These are phyloP conservation scores for Penicillium sp. DNA, from an alignment of 2,329 filamentous ascomycete genomes.

Conservation along the genomic window DNA sequence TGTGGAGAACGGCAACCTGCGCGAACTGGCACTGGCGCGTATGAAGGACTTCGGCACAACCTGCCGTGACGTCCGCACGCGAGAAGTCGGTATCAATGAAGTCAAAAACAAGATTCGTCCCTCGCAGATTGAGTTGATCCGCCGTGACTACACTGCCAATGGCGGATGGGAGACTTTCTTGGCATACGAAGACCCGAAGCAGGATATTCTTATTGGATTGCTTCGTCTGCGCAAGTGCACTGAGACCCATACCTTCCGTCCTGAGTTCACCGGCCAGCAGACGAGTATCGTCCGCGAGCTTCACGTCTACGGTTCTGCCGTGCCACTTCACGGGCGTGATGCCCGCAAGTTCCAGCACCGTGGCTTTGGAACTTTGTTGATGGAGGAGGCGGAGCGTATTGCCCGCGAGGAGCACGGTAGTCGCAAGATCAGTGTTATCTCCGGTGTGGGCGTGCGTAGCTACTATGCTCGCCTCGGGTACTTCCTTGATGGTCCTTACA, in stretches of 20 bases:
- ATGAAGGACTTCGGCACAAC: conserved; percentile 99
- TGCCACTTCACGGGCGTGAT: conserved; percentile 94
- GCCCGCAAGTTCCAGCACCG: conserved; percentile 98
- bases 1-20: conserved; percentile 94
- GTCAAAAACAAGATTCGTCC: conserved; percentile 98
- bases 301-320: conserved; percentile 94
- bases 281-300: conserved; percentile 91
- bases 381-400: conserved; percentile 97
- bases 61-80: conserved; percentile 91
- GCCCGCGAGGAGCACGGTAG: conserved; percentile 92
- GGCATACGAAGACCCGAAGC: conserved; percentile 96
- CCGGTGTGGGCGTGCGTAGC: conserved; percentile 91
- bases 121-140: conserved; percentile 91
- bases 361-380: conserved; percentile 89
- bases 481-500: conserved; percentile 87
- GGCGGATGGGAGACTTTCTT: conserved; percentile 98
- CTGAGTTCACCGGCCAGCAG: conserved; percentile 79
- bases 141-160: conserved; percentile 91
- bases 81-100: conserved; percentile 97
- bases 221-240: conserved; percentile 88
- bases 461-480: conserved; percentile 95
- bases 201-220: conserved; percentile 92
- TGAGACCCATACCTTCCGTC: conserved; percentile 84
- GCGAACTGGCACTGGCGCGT: conserved; percentile 86
- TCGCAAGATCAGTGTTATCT: conserved; percentile 92